phyloP scores from a whole-genome alignment of 2,329 filamentous ascomycete genomes.

The Elsinoe fawcettii region DNA sequence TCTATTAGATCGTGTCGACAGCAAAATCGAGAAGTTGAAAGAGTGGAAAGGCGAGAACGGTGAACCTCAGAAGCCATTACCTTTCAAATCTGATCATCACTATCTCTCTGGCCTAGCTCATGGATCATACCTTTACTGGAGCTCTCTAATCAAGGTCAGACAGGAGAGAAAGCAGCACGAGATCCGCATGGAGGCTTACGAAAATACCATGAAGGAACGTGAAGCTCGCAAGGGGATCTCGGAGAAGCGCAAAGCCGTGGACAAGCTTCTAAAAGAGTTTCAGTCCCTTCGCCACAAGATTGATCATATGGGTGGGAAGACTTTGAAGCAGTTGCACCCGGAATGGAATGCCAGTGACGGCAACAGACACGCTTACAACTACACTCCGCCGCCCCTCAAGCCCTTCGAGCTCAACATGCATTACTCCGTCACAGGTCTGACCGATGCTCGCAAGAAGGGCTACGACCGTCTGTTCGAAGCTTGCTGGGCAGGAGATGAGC shows the following conservation, averaged over 20 bases:
- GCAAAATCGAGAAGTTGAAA: slow-evolving; percentile 45
- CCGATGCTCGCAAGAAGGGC: slow-evolving; percentile 31
- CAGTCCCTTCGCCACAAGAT: slow-evolving; percentile 50
- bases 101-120: slow-evolving; percentile 46
- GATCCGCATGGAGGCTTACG: slow-evolving; percentile 28
- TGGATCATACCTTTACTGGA: slow-evolving; percentile 56
- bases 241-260: slow-evolving; percentile 52
- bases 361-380: slow-evolving; percentile 12
- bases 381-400: slow-evolving; percentile 16
- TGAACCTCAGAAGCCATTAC: slow-evolving; percentile 22
- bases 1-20: slow-evolving; percentile 54
- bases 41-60: slow-evolving; percentile 33
- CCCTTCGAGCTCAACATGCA: neutral
- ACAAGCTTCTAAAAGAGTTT: slow-evolving; percentile 45
- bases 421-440: neutral
- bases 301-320: slow-evolving; percentile 54
- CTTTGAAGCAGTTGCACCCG: slow-evolving; percentile 58
- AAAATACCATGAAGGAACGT: slow-evolving; percentile 20
- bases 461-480: slow-evolving; percentile 67
- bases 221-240: slow-evolving; percentile 27
- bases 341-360: slow-evolving; percentile 29
- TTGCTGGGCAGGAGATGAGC: slow-evolving; percentile 61
- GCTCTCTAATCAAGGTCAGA: slow-evolving; percentile 37
- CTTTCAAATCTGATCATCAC: slow-evolving; percentile 36
- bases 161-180: slow-evolving; percentile 32